Percentiles rank a stretch among this genome's conserved stretches.
phyloP scores from a whole-genome alignment of 257 asterid species.

The Plantago major region DNA sequence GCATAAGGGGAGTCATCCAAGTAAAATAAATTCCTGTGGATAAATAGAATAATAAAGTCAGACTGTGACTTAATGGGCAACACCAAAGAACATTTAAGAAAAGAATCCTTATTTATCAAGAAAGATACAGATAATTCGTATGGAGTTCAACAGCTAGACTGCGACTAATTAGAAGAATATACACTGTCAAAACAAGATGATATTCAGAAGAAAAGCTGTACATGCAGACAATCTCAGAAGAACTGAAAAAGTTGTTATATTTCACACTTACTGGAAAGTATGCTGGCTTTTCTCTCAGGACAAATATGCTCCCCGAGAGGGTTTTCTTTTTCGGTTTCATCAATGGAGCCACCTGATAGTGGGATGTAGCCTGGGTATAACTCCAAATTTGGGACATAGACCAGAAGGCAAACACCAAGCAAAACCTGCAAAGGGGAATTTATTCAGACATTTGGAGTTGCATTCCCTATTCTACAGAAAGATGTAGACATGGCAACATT shows the following conservation, averaged over 20 bases:
- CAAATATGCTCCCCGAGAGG: constrained; percentile 57
- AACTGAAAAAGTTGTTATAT: constrained; percentile 4
- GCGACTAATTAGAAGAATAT: not conserved
- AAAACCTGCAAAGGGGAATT: constrained; percentile 45
- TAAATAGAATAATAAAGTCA: constrained; percentile 9
- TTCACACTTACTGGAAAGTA: constrained; percentile 55
- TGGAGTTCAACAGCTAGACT: not conserved
- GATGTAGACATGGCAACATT: too few relatives aligned
- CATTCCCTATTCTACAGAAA: too few relatives aligned
- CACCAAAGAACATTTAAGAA: not conserved
- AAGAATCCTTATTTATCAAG: not conserved
- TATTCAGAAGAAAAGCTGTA: not conserved
- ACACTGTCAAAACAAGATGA: not conserved
- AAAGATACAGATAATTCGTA: not conserved
- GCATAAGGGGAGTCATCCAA: constrained; percentile 93
- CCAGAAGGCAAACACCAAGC: constrained; percentile 53
- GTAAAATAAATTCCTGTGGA: constrained; percentile 52
- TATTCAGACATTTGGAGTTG: not conserved
- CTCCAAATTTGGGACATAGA: constrained; percentile 61
- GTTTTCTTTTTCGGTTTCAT: constrained; percentile 34
- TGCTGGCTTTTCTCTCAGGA: constrained; percentile 69
- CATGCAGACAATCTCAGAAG: not conserved
- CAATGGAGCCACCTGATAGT: constrained; percentile 37
- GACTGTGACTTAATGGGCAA: constrained; percentile 7
- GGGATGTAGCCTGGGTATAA: constrained; percentile 67